These are phyloP conservation scores for Colletotrichum neosansevieriae DNA, from an alignment of 2,329 filamentous ascomycete species.

Conservation along the genomic window DNA sequence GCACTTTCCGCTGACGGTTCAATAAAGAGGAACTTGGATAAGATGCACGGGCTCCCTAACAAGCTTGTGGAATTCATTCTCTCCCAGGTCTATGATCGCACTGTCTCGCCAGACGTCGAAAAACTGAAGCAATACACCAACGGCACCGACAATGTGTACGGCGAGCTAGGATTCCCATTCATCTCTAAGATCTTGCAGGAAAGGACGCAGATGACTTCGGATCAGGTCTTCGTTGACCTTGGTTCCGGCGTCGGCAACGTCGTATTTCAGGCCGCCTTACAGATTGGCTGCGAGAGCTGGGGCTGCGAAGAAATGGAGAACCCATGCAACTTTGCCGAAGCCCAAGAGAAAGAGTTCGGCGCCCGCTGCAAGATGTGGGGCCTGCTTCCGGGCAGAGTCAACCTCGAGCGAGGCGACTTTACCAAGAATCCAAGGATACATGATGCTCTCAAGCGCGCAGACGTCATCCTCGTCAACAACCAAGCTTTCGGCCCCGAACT, in stretches of 20 bases:
- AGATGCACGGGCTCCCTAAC: slow-evolving; percentile 76
- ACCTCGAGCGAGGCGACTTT: slow-evolving; percentile 87
- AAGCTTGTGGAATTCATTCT: slow-evolving; percentile 84
- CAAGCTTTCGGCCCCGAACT: slow-evolving; percentile 92
- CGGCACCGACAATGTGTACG: slow-evolving; percentile 93
- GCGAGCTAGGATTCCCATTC: slow-evolving; percentile 89
- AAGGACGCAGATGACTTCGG: slow-evolving; percentile 81
- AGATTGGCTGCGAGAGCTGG: slow-evolving; percentile 94
- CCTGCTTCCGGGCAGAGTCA: slow-evolving; percentile 81
- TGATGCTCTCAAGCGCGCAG: slow-evolving; percentile 81
- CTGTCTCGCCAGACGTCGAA: slow-evolving; percentile 90
- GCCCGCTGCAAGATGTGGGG: slow-evolving; percentile 93
- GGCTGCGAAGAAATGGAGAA: slow-evolving; percentile 97
- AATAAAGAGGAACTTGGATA: slow-evolving; percentile 78
- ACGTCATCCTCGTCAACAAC: slow-evolving; percentile 98
- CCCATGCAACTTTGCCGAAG: slow-evolving; percentile 83
- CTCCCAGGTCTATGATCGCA: slow-evolving; percentile 89
- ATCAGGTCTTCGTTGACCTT: slow-evolving; percentile 91
- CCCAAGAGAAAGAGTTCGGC: slow-evolving; percentile 85
- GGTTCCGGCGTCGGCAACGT: slow-evolving; percentile 98
- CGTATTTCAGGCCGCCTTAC: slow-evolving; percentile 90
- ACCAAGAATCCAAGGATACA: slow-evolving; percentile 78
- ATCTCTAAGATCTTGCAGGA: slow-evolving; percentile 83
- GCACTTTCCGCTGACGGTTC: slow-evolving; percentile 76
- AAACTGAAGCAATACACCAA: slow-evolving; percentile 87